A percentile compares a stretch with the other conserved stretches of the same genome.
Conservation (phyloP, 495 filamentous ascomycete genomes). For the Aspergillus biplanus region DNA sequence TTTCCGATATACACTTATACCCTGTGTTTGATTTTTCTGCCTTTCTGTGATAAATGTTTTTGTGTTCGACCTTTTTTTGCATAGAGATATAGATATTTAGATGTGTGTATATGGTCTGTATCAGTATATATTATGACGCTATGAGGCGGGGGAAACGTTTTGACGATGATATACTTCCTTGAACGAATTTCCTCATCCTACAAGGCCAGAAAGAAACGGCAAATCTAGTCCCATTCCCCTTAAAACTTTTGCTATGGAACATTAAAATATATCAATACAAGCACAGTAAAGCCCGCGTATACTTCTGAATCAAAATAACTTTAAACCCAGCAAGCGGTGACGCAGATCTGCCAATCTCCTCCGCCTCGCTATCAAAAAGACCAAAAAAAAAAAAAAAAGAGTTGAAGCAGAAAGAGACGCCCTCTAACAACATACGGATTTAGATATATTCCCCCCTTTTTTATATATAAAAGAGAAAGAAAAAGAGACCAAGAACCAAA, state of each 20-base stretch:
- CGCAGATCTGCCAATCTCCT: slow-evolving; percentile 14
- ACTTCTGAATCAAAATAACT: too few species aligned
- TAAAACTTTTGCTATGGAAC: too few species aligned
- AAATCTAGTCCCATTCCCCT: too few species aligned
- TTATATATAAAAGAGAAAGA: slow-evolving; percentile 3
- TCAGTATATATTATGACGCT: neutral
- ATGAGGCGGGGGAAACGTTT: too few species aligned
- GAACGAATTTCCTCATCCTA: too few species aligned
- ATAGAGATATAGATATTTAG: slow-evolving; percentile 12
- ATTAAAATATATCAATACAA: too few species aligned
- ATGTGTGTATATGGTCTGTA: slow-evolving; percentile 7
- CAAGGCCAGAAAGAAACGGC: too few species aligned
- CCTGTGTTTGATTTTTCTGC: slow-evolving; percentile 3
- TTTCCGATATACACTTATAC: slow-evolving; percentile 1
- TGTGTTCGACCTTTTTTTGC: neutral
- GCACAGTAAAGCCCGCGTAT: too few species aligned
- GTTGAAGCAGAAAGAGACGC: neutral
- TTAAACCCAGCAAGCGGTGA: slow-evolving; percentile 14
- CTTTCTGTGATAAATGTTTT: neutral
- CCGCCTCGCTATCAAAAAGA: slow-evolving; percentile 21
- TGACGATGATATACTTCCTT: too few species aligned
- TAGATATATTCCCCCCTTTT: neutral
- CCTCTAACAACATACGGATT: neutral
- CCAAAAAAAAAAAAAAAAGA: slow-evolving; percentile 9
- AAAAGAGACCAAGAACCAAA: slow-evolving; percentile 5